Evolutionary conservation across 202 grass and related monocot species (phyloP), one percentile per base, ranked within the genome.

Genomic region (Sporobolus alterniflorus): DNA sequence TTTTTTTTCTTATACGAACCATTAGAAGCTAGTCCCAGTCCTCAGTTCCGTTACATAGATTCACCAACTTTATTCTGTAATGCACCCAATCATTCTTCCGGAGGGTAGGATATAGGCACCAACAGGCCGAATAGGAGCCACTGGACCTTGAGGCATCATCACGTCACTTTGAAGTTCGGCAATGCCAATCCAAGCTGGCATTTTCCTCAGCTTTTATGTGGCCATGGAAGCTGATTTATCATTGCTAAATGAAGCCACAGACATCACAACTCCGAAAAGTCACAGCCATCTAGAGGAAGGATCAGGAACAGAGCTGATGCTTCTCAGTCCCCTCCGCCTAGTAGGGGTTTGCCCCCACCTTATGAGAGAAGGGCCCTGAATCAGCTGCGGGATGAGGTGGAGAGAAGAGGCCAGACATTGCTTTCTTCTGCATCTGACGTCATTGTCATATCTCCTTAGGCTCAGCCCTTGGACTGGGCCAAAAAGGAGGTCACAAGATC

Each of bases 221-320:
- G 49, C 15, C 50, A 63, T 71, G 76, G 9, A 52, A 26, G 44
- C 63, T 69, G 63, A 73, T 46, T 56, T 64, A 81, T 71, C 64
- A 49, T 81, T 65, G 32, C 71, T 21, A 64, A 89, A 81, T 77
- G 87, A 81, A 89, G 71, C 39, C 18, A 59, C 40, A 39, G 26
- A 15, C 65, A 71, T 66, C 74, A 78, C 62, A n/a, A n/a, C n/a
- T n/a, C n/a, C n/a, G n/a, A n/a, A n/a, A n/a, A n/a, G n/a, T n/a
- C n/a, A n/a, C n/a, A n/a, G n/a, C n/a, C n/a, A n/a, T n/a, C n/a
- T n/a, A n/a, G n/a, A n/a, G n/a, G n/a, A n/a, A n/a, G n/a, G n/a
- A n/a, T n/a, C n/a, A n/a, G n/a, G n/a, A n/a, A n/a, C n/a, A n/a
- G n/a, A n/a, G n/a, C n/a, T n/a, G n/a, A n/a, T n/a, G n/a, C n/a